Evolutionary conservation across 2,329 filamentous ascomycete genomes (phyloP).

Genomic region (Colletotrichum orbiculare): DNA sequence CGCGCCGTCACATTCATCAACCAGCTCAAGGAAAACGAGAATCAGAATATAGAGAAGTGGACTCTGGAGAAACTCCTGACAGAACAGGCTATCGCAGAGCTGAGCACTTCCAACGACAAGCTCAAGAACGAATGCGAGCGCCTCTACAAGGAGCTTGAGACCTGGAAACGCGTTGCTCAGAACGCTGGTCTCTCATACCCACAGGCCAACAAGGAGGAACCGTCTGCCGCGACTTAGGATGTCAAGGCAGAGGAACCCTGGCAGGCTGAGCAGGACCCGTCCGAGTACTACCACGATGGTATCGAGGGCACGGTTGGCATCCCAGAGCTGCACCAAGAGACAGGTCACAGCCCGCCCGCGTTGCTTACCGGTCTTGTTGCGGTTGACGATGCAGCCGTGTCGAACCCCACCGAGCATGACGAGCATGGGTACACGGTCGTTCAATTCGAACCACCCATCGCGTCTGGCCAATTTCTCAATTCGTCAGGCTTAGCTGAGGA

Average conservation of each 20-base stretch:
- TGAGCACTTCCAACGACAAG: constrained; percentile 88
- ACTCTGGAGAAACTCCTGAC: constrained; percentile 90
- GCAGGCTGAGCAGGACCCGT: neutral
- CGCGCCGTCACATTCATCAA: constrained; percentile 94
- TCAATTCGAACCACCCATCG: too few relatives aligned
- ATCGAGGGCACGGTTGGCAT: neutral
- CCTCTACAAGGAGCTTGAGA: constrained; percentile 80
- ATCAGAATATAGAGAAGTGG: constrained; percentile 95
- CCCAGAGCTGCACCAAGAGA: neutral
- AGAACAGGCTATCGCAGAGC: constrained; percentile 88
- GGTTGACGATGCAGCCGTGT: too few relatives aligned
- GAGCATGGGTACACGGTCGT: too few relatives aligned
- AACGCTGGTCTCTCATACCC: constrained; percentile 64
- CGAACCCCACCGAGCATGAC: too few relatives aligned
- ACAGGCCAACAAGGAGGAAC: constrained; percentile 43
- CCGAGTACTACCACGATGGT: neutral
- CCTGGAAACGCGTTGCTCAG: constrained; percentile 79
- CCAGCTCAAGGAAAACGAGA: constrained; percentile 93
- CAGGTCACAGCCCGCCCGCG: too few relatives aligned
- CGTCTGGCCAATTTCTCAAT: too few relatives aligned
- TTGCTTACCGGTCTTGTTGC: too few relatives aligned
- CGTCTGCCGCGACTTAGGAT: constrained; percentile 34
- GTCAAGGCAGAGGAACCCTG: constrained; percentile 9
- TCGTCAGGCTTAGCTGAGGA: too few relatives aligned
- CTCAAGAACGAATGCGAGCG: constrained; percentile 83